These are phyloP conservation scores for Chytriomyces sp. DNA, from an alignment of 192 early-diverging fungal species.

Conservation along the genomic window DNA sequence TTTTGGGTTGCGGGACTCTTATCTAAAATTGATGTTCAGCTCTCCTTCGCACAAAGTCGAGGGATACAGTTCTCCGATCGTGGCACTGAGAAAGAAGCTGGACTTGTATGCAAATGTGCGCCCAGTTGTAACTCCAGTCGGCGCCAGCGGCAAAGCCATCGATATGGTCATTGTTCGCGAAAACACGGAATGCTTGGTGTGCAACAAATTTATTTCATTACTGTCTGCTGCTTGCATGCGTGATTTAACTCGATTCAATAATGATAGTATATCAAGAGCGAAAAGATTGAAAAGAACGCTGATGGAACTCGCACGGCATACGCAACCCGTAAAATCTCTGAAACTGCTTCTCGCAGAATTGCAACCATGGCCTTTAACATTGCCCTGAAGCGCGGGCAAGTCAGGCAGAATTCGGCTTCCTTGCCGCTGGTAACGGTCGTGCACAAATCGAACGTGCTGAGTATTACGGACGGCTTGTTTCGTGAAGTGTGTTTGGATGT, in stretches of 20 bases:
- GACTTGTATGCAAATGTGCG: slow-evolving; percentile 98
- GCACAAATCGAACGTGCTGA: slow-evolving; percentile 97
- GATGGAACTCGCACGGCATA: slow-evolving; percentile 72
- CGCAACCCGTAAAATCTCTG: slow-evolving; percentile 90
- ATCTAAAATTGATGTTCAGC: slow-evolving; percentile 50
- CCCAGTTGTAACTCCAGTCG: slow-evolving; percentile 77
- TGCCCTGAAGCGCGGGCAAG: slow-evolving; percentile 64
- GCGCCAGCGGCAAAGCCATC: slow-evolving; percentile 67
- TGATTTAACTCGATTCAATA: background rate
- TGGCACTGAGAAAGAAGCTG: slow-evolving; percentile 91
- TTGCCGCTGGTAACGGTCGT: slow-evolving; percentile 82
- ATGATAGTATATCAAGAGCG: slow-evolving; percentile 80
- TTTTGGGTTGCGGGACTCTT: background rate
- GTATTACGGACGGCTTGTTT: slow-evolving; percentile 94
- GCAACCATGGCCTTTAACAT: slow-evolving; percentile 92
- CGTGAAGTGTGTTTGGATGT: slow-evolving; percentile 79
- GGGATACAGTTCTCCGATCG: slow-evolving; percentile 98
- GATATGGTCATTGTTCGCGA: slow-evolving; percentile 98
- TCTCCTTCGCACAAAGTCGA: slow-evolving; percentile 98
- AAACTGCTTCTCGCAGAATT: slow-evolving; percentile 84
- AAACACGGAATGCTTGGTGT: slow-evolving; percentile 95
- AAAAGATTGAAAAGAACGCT: slow-evolving; percentile 68
- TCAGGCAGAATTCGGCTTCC: slow-evolving; percentile 2
- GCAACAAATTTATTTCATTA: slow-evolving; percentile 23
- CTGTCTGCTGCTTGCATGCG: background rate